A percentile compares a stretch with the other conserved stretches of the same genome.
Evolutionary conservation across 306 rosid genomes (phyloP).

Genomic region (Benincasa hispida): DNA sequence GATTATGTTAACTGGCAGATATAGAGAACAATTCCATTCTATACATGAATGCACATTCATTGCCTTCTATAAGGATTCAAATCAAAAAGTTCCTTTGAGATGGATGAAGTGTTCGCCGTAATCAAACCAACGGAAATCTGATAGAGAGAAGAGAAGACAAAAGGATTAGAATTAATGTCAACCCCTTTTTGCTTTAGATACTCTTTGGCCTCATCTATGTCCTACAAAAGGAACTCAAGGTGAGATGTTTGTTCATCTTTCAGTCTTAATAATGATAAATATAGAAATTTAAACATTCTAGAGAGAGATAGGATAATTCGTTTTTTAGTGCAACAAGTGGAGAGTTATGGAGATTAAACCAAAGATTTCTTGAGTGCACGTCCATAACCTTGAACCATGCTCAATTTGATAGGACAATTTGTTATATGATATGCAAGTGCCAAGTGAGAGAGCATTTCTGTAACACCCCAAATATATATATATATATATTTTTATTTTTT

Average conservation of each 20-base stretch:
- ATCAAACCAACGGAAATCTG: background rate
- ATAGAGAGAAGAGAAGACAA: background rate
- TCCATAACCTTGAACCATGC: no score
- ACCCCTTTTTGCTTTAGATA: conserved; percentile 56
- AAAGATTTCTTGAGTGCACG: no score
- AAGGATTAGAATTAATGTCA: conserved; percentile 33
- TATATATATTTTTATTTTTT: no score
- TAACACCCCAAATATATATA: no score
- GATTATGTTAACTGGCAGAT: background rate
- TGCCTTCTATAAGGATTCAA: background rate
- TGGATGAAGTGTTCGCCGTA: background rate
- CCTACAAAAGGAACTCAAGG: conserved; percentile 30
- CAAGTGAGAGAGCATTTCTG: background rate
- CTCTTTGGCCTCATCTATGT: conserved; percentile 68
- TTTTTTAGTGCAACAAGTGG: no score
- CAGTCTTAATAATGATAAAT: background rate
- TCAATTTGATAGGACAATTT: no score
- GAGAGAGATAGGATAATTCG: background rate
- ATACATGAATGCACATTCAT: background rate
- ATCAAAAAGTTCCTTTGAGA: background rate
- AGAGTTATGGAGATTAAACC: no score
- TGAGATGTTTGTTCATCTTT: background rate
- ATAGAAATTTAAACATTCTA: background rate
- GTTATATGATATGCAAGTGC: background rate
- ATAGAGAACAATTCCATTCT: background rate